Conservation (phyloP, 352 stramenopile species). For the Pythium sukuiense region DNA sequence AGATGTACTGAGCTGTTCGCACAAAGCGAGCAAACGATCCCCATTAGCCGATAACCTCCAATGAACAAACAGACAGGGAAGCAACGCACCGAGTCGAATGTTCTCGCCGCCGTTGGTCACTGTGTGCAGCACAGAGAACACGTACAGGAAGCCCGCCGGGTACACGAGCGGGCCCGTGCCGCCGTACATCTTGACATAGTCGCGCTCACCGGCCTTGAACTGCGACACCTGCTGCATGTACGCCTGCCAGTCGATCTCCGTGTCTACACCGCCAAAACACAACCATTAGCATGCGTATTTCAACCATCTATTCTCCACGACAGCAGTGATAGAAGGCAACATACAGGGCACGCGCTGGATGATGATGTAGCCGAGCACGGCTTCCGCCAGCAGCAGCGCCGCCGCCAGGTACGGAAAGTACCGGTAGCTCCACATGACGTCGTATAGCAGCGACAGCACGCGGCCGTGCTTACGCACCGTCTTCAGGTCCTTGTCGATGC, state of each 20-base stretch:
- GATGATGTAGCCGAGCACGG: conserved; percentile 67
- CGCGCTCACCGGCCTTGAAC: conserved; percentile 91
- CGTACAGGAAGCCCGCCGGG: conserved; percentile 97
- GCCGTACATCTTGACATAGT: conserved; percentile 96
- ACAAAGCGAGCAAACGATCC: neutral
- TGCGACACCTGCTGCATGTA: conserved; percentile 98
- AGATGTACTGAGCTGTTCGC: conserved; percentile 91
- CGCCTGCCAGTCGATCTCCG: conserved; percentile 99
- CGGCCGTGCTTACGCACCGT: conserved; percentile 67
- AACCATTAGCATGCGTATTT: neutral
- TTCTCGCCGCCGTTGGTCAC: conserved; percentile 87
- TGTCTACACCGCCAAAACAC: conserved; percentile 65
- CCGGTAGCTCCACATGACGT: conserved; percentile 87
- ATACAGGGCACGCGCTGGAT: conserved; percentile 81
- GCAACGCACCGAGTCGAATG: conserved; percentile 53
- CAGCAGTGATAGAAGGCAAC: neutral
- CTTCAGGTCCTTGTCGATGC: conserved; percentile 88
- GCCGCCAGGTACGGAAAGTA: conserved; percentile 73
- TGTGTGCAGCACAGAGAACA: conserved; percentile 94
- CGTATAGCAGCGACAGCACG: conserved; percentile 74
- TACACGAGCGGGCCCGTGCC: conserved; percentile 98
- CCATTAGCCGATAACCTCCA: neutral
- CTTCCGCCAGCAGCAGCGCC: conserved; percentile 56
- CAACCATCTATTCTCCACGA: neutral
- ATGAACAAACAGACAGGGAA: neutral